A percentile compares a stretch with the other conserved stretches of the same genome.
These are phyloP conservation scores for Acanthamoeba healyi DNA, from an alignment of 208 protist species.

Conservation along the genomic window DNA sequence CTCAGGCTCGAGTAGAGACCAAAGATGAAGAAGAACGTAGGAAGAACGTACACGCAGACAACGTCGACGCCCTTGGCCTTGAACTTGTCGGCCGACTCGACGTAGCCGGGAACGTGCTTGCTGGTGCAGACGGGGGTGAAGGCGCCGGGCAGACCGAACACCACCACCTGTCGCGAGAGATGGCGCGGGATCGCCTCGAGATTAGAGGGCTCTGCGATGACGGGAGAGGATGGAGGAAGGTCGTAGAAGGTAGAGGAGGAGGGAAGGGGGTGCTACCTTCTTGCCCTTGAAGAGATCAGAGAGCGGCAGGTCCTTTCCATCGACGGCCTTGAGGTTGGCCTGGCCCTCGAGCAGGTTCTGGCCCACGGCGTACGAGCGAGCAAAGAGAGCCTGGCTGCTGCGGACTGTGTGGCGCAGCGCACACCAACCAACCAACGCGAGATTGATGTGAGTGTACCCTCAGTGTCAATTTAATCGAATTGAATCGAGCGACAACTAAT, in stretches of 20 bases:
- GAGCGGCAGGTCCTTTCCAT: conserved; percentile 65
- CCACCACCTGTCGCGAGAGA: conserved; percentile 26
- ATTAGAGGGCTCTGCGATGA: too few relatives aligned
- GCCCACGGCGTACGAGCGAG: conserved; percentile 63
- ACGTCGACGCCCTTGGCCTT: conserved; percentile 75
- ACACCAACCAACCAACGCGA: not conserved
- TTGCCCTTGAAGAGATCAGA: conserved; percentile 60
- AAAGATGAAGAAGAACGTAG: not conserved
- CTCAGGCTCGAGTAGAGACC: not conserved
- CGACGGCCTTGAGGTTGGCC: conserved; percentile 60
- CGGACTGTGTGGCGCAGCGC: too few relatives aligned
- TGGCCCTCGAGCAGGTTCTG: conserved; percentile 62
- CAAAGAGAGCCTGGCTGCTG: conserved; percentile 6
- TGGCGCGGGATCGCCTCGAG: not conserved
- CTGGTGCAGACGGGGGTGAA: conserved; percentile 73
- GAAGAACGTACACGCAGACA: conserved; percentile 62
- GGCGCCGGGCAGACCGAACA: conserved; percentile 67
- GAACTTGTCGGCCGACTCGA: conserved; percentile 56
- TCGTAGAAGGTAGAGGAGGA: too few relatives aligned
- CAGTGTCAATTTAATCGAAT: not conserved
- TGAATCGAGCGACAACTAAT: not conserved
- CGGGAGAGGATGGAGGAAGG: too few relatives aligned
- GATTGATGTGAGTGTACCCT: too few relatives aligned
- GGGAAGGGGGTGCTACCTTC: conserved; percentile 12
- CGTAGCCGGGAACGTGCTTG: conserved; percentile 62